These are phyloP conservation scores for Urochloa ruziziensis DNA, from an alignment of 176 grass and related monocot species.

Conservation along the genomic window DNA sequence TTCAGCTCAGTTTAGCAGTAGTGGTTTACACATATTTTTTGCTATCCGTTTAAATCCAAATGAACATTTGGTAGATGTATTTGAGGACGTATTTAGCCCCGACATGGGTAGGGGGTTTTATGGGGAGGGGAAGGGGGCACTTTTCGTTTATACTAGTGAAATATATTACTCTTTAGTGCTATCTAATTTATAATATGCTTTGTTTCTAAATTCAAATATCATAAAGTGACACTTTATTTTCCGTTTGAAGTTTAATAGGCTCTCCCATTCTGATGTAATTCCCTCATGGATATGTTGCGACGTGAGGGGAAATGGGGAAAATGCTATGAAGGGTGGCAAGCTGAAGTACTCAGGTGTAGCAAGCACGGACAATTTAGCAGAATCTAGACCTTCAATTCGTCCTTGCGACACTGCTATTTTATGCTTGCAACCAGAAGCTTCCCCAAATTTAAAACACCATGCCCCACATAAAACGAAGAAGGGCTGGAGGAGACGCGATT, in stretches of 20 bases:
- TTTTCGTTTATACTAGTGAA: neutral
- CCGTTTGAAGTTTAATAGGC: constrained; percentile 77
- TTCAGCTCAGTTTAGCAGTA: neutral
- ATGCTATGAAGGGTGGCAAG: constrained; percentile 42
- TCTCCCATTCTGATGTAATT: constrained; percentile 60
- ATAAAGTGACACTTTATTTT: constrained; percentile 26
- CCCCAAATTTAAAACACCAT: constrained; percentile 60
- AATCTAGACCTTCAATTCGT: constrained; percentile 15
- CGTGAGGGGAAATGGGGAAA: constrained; percentile 67
- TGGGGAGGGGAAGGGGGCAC: neutral
- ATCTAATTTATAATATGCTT: neutral
- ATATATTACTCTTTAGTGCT: neutral
- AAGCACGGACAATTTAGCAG: constrained; percentile 14
- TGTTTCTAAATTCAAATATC: constrained; percentile 16
- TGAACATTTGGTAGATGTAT: neutral
- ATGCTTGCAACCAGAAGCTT: constrained; percentile 33
- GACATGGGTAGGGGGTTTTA: too few species aligned
- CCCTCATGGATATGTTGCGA: constrained; percentile 91
- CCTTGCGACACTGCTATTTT: constrained; percentile 25
- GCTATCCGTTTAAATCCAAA: neutral
- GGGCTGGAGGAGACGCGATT: constrained; percentile 73
- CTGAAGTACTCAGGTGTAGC: constrained; percentile 30
- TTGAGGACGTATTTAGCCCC: neutral
- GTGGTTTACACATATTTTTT: neutral
- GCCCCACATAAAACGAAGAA: constrained; percentile 58